A percentile compares a stretch with the other conserved stretches of the same genome.
Evolutionary conservation across 1,284 basidiomycete genomes (phyloP).

Genomic region (Chiua sp.): DNA sequence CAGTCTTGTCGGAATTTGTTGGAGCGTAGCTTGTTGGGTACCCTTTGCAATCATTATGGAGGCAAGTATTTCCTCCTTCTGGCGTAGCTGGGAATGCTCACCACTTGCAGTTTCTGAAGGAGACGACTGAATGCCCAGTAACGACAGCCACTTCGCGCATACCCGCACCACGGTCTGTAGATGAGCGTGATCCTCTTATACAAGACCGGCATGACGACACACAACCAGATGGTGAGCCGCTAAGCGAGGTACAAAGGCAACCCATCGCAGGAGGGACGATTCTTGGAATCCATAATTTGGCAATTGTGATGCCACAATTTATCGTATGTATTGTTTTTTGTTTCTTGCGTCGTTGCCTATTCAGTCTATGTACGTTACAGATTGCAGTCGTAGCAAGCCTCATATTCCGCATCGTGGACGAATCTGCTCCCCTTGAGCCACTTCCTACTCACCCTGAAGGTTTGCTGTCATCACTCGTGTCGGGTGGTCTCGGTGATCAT

Average conservation of each 20-base stretch:
- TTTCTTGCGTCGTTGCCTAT: neutral
- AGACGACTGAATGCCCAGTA: constrained; percentile 51
- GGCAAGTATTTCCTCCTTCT: constrained; percentile 45
- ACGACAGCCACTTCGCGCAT: neutral
- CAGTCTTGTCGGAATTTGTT: constrained; percentile 87
- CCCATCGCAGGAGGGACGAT: constrained; percentile 91
- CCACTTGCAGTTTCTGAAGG: constrained; percentile 75
- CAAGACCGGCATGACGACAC: constrained; percentile 53
- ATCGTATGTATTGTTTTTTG: constrained; percentile 62
- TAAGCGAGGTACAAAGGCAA: constrained; percentile 49
- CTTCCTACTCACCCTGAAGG: constrained; percentile 29
- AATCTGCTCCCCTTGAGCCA: constrained; percentile 42
- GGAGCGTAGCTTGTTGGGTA: constrained; percentile 96
- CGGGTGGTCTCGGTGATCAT: constrained; percentile 40
- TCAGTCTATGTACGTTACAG: constrained; percentile 44
- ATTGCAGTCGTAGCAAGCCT: constrained; percentile 88
- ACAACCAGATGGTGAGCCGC: constrained; percentile 40
- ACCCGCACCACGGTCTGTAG: constrained; percentile 6
- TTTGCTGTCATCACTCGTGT: constrained; percentile 7
- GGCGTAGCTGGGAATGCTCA: constrained; percentile 5
- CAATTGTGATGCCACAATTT: constrained; percentile 93
- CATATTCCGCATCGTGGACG: constrained; percentile 86
- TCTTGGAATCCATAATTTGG: constrained; percentile 94
- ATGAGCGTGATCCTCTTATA: constrained; percentile 71
- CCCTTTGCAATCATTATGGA: constrained; percentile 94